phyloP scores from a whole-genome alignment of 1,139 yeast genomes.

The Suhomyces anneliseae region DNA sequence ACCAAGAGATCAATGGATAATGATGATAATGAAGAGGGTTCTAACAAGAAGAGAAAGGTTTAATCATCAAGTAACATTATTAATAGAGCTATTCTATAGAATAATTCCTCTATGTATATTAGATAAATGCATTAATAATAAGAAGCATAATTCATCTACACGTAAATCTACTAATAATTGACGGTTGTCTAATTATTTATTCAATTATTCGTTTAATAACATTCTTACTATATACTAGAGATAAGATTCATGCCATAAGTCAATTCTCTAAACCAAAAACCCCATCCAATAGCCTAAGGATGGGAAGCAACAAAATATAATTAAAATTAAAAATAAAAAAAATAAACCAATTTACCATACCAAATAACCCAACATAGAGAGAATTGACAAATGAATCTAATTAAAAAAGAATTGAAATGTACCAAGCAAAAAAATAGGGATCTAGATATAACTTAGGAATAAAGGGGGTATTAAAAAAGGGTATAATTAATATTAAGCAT shows the following conservation, averaged over 20 bases:
- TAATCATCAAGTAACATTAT: background rate
- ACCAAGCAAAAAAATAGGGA: conserved; percentile 2
- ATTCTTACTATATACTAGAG: background rate
- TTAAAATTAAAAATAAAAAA: background rate
- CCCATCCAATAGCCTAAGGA: background rate
- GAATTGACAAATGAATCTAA: background rate
- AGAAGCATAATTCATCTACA: background rate
- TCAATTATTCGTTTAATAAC: background rate
- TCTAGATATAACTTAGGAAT: background rate
- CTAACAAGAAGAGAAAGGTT: conserved; percentile 16
- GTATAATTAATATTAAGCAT: conserved; percentile 15
- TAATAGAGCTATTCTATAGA: background rate
- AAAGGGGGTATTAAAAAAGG: background rate
- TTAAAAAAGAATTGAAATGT: conserved; percentile 5
- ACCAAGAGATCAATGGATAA: conserved; percentile 9
- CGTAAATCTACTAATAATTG: background rate
- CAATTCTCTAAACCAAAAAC: background rate
- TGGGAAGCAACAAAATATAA: background rate
- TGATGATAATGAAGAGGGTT: conserved; percentile 4
- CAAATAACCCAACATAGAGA: background rate
- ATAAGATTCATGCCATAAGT: background rate
- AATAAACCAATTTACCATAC: background rate
- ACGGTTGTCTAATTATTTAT: background rate
- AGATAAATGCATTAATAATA: conserved; percentile 5
- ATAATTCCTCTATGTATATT: conserved; percentile 4